phyloP scores from a whole-genome alignment of 192 early-diverging fungal species.

The Rhizoclosmatium sp. region DNA sequence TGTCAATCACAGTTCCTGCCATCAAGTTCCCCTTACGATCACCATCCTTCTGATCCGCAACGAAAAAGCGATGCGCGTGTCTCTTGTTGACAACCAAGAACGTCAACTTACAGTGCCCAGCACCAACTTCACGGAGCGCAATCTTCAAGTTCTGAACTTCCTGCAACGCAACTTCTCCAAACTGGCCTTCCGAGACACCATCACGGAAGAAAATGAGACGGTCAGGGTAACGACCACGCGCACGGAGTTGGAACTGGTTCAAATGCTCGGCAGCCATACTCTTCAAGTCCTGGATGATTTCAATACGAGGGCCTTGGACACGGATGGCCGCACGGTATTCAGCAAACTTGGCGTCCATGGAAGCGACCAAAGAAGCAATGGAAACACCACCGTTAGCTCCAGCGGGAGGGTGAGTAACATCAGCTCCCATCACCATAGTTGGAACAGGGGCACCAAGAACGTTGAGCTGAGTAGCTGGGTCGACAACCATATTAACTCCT shows the following conservation, averaged over 20 bases:
- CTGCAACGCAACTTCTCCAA: slow-evolving; percentile 54
- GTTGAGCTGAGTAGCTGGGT: slow-evolving; percentile 30
- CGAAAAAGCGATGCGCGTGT: slow-evolving; percentile 75
- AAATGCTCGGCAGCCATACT: slow-evolving; percentile 47
- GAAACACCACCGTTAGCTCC: slow-evolving; percentile 57
- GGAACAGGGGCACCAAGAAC: slow-evolving; percentile 19
- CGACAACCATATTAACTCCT: slow-evolving; percentile 32
- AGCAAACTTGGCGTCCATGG: slow-evolving; percentile 40
- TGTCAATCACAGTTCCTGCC: slow-evolving; percentile 72
- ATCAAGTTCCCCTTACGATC: slow-evolving; percentile 73
- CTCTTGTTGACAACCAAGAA: slow-evolving; percentile 61
- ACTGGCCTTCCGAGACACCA: slow-evolving; percentile 67
- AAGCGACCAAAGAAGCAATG: slow-evolving; percentile 58
- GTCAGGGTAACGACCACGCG: slow-evolving; percentile 39
- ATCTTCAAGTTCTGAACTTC: slow-evolving; percentile 56
- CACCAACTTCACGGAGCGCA: slow-evolving; percentile 37
- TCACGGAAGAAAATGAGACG: slow-evolving; percentile 67
- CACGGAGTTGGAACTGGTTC: slow-evolving; percentile 42
- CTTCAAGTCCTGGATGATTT: slow-evolving; percentile 53
- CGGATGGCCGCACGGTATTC: slow-evolving; percentile 45
- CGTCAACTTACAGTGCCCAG: slow-evolving; percentile 43
- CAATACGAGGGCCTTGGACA: slow-evolving; percentile 49
- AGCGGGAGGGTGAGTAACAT: slow-evolving; percentile 85
- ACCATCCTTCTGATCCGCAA: slow-evolving; percentile 64
- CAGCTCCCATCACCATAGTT: slow-evolving; percentile 76